Base-by-base conservation (phyloP, 768 basidiomycete species). In the Mycena chlorophos region DNA sequence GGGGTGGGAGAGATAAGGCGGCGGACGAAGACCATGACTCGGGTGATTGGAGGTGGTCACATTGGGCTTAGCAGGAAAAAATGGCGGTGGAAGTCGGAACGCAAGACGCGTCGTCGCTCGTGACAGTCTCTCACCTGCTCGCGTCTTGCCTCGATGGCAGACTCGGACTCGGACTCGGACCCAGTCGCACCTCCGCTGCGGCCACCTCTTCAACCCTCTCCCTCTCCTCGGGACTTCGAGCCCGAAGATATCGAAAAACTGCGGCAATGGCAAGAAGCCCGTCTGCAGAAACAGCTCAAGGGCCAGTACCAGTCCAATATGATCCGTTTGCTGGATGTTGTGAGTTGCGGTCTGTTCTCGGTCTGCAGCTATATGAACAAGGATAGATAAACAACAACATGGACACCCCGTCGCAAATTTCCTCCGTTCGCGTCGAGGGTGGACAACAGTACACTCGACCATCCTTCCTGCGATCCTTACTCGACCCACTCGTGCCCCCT, bases 371-470 rank as follows among this genome's bases (percentile, higher is more conserved):
- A n/a, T 56, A 38, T 52, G 5, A 31, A 49, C 6, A 6, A 38
- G 23, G 27, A 5, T 53, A 94, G 91, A 80, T 93, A 25, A 79
- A 84, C 57, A 74, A 72, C 19, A 93, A 88, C 63, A 71, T 90
- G 46, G 74, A 85, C 16, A 78, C 86, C 0, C 86, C 86, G 0
- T 70, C 91, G 47, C 77, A 79, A 34, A 78, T 99, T 47, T 82
- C 86, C 14, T 78, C 89, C 1, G 86, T 99, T 17, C 88, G 88
- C 56, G 80, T 98, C 14, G 83, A 89, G 61, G 94, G 94, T 52
- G 86, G 91, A 1, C 69, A 72, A 3, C 71, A 46, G 12, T n/a
- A 78, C 26, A 97, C 95, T 0, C 82, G 94, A 16, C 73, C 81
- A 27, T 83, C 89, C 0, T 98, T 98, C 75, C 82, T 99, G 29